Percentiles rank a stretch among this genome's conserved stretches.
Evolutionary conservation across 129 eudicot genomes (phyloP).

Genomic region (Tanacetum coccineum): DNA sequence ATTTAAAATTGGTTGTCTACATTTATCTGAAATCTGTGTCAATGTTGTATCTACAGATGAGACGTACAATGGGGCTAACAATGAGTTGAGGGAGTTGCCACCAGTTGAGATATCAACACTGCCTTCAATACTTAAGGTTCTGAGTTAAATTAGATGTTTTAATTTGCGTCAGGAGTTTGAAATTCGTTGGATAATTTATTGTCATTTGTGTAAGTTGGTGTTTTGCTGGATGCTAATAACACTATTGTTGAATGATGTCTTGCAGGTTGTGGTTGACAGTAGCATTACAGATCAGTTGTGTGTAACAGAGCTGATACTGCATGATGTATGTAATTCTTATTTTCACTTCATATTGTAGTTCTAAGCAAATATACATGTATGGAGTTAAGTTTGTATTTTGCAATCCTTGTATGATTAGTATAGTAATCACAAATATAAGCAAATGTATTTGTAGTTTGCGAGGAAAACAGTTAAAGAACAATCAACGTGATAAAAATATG

Average conservation of each 20-base stretch:
- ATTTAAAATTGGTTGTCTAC: too few species aligned
- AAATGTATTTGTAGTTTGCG: not conserved
- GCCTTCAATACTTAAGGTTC: too few species aligned
- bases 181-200: too few species aligned
- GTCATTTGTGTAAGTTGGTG: too few species aligned
- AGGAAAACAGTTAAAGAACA: not conserved
- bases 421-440: slow-evolving; percentile 1
- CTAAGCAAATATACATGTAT: slow-evolving; percentile 2
- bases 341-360: not conserved
- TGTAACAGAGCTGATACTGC: slow-evolving; percentile 71
- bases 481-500: not conserved
- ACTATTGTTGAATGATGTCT: slow-evolving; percentile 12
- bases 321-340: slow-evolving; percentile 58
- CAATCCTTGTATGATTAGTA: too few species aligned
- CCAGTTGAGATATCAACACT: slow-evolving; percentile 68
- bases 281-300: slow-evolving; percentile 79
- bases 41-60: slow-evolving; percentile 50
- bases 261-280: slow-evolving; percentile 85
- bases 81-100: slow-evolving; percentile 87
- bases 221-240: not conserved
- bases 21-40: too few species aligned
- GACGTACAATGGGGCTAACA: slow-evolving; percentile 49
- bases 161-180: too few species aligned
- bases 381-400: not conserved
- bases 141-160: too few species aligned